phyloP scores from a whole-genome alignment of 805 yeast genomes.

The Myxozyma monticola region DNA sequence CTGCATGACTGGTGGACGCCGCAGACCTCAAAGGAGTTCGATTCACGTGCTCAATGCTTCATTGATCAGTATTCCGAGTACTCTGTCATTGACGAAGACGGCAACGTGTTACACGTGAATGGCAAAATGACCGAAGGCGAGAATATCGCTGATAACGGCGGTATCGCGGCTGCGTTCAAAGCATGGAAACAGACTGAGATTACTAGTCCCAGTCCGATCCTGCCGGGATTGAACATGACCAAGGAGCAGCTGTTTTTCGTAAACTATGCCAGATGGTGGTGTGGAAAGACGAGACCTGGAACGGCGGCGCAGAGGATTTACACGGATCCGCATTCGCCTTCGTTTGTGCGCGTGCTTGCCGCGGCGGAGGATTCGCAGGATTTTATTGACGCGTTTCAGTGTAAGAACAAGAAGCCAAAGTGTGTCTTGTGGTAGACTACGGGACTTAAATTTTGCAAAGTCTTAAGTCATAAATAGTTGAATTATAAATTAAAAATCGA shows the following conservation, averaged over 20 bases:
- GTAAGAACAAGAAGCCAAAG: slow-evolving; percentile 23
- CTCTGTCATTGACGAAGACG: slow-evolving; percentile 26
- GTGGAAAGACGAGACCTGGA: slow-evolving; percentile 28
- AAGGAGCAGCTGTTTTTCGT: slow-evolving; percentile 29
- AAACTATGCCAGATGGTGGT: slow-evolving; percentile 30
- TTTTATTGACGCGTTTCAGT: slow-evolving; percentile 30
- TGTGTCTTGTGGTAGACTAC: slow-evolving; percentile 37
- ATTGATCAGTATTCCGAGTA: slow-evolving; percentile 29
- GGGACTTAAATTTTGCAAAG: neutral
- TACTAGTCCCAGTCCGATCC: slow-evolving; percentile 8
- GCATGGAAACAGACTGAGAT: slow-evolving; percentile 27
- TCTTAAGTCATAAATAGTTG: neutral
- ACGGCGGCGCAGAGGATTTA: slow-evolving; percentile 29
- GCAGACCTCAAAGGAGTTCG: slow-evolving; percentile 23
- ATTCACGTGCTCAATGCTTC: slow-evolving; percentile 28
- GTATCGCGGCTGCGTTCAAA: slow-evolving; percentile 28
- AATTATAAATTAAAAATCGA: neutral
- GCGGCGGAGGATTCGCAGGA: slow-evolving; percentile 28
- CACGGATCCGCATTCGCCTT: slow-evolving; percentile 31
- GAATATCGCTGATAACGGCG: slow-evolving; percentile 31
- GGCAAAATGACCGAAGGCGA: slow-evolving; percentile 30
- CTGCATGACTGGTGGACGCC: slow-evolving; percentile 32
- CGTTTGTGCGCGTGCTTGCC: slow-evolving; percentile 29
- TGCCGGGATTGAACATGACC: slow-evolving; percentile 30
- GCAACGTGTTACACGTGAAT: slow-evolving; percentile 26